phyloP scores from a whole-genome alignment of 2,329 filamentous ascomycete genomes.

The Penicillium sp. region DNA sequence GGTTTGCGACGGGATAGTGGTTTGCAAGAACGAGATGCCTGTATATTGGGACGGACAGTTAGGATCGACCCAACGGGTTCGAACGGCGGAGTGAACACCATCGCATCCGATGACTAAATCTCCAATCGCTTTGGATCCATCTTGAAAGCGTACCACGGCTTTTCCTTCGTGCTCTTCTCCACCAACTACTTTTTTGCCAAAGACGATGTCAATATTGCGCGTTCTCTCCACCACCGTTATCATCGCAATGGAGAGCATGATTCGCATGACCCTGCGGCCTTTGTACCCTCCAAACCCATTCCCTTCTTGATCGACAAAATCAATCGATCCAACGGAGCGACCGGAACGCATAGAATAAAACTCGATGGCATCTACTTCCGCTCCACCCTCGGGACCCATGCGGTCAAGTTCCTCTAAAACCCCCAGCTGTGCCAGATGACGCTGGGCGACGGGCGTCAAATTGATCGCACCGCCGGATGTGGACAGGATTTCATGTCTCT shows the following conservation, averaged over 20 bases:
- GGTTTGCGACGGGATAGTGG: constrained; percentile 27
- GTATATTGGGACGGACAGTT: constrained; percentile 39
- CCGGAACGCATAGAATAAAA: constrained; percentile 44
- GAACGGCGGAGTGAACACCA: constrained; percentile 42
- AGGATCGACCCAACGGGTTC: constrained; percentile 39
- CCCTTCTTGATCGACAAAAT: constrained; percentile 39
- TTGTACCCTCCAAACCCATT: constrained; percentile 43
- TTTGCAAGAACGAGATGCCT: constrained; percentile 43
- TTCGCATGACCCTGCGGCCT: constrained; percentile 43
- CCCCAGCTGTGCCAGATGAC: constrained; percentile 44
- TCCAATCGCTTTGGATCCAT: constrained; percentile 33
- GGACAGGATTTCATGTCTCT: constrained; percentile 41
- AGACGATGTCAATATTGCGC: constrained; percentile 40
- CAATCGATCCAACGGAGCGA: constrained; percentile 36
- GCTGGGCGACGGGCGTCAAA: constrained; percentile 45
- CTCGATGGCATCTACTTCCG: constrained; percentile 43
- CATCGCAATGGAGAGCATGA: constrained; percentile 43
- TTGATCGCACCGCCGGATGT: constrained; percentile 48
- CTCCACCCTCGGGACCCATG: constrained; percentile 40
- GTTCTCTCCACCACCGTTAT: constrained; percentile 38
- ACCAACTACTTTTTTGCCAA: constrained; percentile 41
- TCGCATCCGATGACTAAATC: constrained; percentile 44
- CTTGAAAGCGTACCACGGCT: constrained; percentile 39
- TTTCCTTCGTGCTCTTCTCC: constrained; percentile 34
- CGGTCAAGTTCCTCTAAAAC: constrained; percentile 39